phyloP scores from a whole-genome alignment of 192 early-diverging fungal species.

The Haplosporangium gracile region DNA sequence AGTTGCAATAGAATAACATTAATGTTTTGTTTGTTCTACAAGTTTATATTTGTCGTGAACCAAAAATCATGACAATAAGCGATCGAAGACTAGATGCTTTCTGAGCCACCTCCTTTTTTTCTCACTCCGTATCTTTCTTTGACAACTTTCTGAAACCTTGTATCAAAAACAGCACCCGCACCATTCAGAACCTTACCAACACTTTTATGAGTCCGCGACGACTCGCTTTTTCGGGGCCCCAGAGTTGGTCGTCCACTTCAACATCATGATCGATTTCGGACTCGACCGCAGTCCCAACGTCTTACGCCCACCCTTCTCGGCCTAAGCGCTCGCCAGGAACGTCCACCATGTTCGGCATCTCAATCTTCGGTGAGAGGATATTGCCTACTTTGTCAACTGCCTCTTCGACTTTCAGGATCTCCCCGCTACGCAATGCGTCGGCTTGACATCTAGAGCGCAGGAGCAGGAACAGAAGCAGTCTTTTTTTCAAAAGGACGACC shows the following conservation, averaged over 20 bases:
- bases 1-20: no score
- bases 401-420: neutral
- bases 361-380: neutral
- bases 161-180: no score
- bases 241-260: neutral
- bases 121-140: no score
- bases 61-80: no score
- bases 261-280: neutral
- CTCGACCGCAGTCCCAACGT: neutral
- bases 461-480: neutral
- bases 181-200: no score
- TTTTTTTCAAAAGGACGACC: neutral
- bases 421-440: neutral
- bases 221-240: neutral
- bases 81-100: no score
- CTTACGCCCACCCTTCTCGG: neutral
- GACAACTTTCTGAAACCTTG: no score
- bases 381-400: neutral
- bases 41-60: no score
- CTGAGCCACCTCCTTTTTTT: no score
- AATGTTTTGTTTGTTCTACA: no score
- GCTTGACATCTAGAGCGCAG: no score
- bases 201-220: no score
- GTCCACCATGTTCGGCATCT: neutral
- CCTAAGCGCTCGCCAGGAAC: neutral